A percentile compares a stretch with the other conserved stretches of the same genome.
Conservation (phyloP, 2,329 filamentous ascomycete species). For the Neofusicoccum cordaticola region DNA sequence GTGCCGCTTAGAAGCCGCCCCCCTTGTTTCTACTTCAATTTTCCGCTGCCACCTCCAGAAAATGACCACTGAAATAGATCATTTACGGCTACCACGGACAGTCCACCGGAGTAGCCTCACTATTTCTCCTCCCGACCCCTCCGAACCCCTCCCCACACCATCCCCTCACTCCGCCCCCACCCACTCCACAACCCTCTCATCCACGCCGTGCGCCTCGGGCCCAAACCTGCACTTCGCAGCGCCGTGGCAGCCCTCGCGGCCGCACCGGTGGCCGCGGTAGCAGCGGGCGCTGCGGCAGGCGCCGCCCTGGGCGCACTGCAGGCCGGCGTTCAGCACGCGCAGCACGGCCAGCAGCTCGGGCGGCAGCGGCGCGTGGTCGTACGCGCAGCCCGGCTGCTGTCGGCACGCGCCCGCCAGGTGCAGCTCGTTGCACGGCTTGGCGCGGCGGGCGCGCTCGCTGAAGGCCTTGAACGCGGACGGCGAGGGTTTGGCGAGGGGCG, state of each 20-base stretch:
- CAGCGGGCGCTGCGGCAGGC: conserved; percentile 45
- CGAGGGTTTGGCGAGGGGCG: conserved; percentile 36
- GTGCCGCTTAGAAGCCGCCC: too few species aligned
- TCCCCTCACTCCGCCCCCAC: too few species aligned
- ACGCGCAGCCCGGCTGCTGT: conserved; percentile 34
- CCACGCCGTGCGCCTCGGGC: too few species aligned
- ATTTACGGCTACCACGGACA: too few species aligned
- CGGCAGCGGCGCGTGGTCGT: conserved; percentile 47
- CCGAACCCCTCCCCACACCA: too few species aligned
- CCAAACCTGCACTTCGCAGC: conserved; percentile 20
- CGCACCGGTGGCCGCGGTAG: conserved; percentile 47
- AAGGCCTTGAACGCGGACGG: conserved; percentile 41
- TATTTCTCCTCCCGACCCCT: too few species aligned
- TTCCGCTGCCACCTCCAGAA: too few species aligned
- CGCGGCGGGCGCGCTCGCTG: conserved; percentile 29
- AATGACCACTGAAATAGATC: too few species aligned
- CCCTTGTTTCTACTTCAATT: too few species aligned
- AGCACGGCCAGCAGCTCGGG: conserved; percentile 40
- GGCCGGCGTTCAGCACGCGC: conserved; percentile 42
- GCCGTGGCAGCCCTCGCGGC: conserved; percentile 27
- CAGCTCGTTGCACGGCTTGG: conserved; percentile 52
- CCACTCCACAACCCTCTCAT: too few species aligned
- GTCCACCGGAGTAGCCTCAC: too few species aligned
- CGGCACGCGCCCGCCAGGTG: conserved; percentile 44
- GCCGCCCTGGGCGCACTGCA: conserved; percentile 41